A percentile compares a stretch with the other conserved stretches of the same genome.
Evolutionary conservation across 768 basidiomycete genomes (phyloP).

Genomic region (Saitozyma sp.): DNA sequence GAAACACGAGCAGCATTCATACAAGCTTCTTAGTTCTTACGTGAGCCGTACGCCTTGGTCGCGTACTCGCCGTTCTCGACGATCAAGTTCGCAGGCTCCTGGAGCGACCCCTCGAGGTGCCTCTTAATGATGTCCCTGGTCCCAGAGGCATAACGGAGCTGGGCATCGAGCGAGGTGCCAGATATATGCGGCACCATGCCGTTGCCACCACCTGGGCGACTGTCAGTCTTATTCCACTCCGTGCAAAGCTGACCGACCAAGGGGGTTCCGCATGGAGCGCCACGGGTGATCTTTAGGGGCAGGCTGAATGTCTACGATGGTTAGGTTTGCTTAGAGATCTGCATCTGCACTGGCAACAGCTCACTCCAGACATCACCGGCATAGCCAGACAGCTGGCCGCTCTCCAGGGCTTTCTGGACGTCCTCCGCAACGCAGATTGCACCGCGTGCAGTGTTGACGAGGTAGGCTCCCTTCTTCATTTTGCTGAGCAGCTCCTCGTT

Average conservation of each 20-base stretch:
- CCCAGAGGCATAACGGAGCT: constrained; percentile 74
- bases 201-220: constrained; percentile 63
- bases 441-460: constrained; percentile 90
- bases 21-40: constrained; percentile 1
- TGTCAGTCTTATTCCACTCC: background rate
- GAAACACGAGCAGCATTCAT: no score
- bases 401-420: constrained; percentile 71
- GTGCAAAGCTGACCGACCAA: constrained; percentile 49
- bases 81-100: constrained; percentile 79
- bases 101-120: constrained; percentile 57
- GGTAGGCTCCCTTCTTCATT: constrained; percentile 90
- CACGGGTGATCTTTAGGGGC: constrained; percentile 82
- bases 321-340: background rate
- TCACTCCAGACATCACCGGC: constrained; percentile 43
- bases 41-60: constrained; percentile 47
- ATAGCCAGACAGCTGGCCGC: constrained; percentile 69
- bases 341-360: constrained; percentile 52
- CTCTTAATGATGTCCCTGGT: constrained; percentile 47
- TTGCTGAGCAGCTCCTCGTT: constrained; percentile 78
- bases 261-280: constrained; percentile 77
- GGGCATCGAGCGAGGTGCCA: constrained; percentile 86
- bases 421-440: constrained; percentile 85
- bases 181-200: constrained; percentile 65
- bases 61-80: constrained; percentile 62
- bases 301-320: constrained; percentile 87